Evolutionary conservation across 306 rosid genomes (phyloP).

Genomic region (Nissolia schottii): DNA sequence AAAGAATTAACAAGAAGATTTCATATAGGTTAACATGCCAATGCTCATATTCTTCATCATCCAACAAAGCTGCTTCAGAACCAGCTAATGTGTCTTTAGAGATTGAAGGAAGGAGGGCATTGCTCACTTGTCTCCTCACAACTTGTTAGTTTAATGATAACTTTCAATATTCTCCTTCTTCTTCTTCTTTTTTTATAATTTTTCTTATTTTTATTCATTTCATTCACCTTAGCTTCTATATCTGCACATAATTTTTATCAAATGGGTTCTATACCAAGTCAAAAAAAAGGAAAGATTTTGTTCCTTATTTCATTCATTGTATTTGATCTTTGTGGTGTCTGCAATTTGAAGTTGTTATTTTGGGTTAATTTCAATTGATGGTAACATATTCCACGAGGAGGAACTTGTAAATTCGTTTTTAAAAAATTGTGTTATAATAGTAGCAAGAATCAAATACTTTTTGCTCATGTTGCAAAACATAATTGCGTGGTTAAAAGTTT

Average conservation of each 20-base stretch:
- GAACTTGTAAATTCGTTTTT: background rate
- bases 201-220: background rate
- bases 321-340: too few relatives aligned
- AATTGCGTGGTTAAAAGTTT: too few relatives aligned
- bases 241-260: background rate
- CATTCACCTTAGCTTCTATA: background rate
- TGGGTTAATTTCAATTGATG: background rate
- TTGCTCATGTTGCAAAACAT: too few relatives aligned
- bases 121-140: conserved; percentile 56
- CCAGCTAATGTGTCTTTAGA: conserved; percentile 32
- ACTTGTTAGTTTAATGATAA: conserved; percentile 49
- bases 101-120: conserved; percentile 70
- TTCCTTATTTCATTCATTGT: too few relatives aligned
- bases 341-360: too few relatives aligned
- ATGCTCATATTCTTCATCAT: conserved; percentile 47
- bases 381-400: background rate
- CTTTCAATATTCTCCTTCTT: background rate
- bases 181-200: background rate
- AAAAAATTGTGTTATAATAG: background rate
- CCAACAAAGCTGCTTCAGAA: conserved; percentile 24
- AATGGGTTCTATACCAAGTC: too few relatives aligned
- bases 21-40: conserved; percentile 37
- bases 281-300: too few relatives aligned
- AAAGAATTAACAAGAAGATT: conserved; percentile 29
- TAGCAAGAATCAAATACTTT: too few relatives aligned